Evolutionary conservation across 2,329 filamentous ascomycete species (phyloP), one percentile per base, ranked within the genome.

Genomic region (Colletotrichum camelliae): DNA sequence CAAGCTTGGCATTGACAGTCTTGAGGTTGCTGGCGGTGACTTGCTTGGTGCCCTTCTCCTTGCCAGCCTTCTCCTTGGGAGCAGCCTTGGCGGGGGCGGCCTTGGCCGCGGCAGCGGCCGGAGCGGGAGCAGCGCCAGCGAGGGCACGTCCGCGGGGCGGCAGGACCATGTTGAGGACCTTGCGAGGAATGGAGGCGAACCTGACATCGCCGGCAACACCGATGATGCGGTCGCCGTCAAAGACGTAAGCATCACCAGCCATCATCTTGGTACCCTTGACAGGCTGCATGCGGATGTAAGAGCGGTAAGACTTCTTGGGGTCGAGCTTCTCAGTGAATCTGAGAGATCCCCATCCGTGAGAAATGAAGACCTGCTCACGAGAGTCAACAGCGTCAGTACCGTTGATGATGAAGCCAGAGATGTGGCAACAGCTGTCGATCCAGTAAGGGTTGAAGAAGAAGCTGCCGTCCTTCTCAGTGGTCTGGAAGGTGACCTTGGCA

Each of bases 131-230:
- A 29, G 83, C 77, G 57, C 85, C 80, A 37, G 83, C 81, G 57
- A 85, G 83, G 27, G 84, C 82, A 77, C 88, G 87, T 62, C 90
- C 90, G 33, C 88, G 86, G 2, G 92, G 92, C 70, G 93, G 92
- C 77, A 94, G 85, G 82, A 94, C 89, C 79, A 92, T 89, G 85
- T 93, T 93, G 76, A 94, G 87, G 29, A 93, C 87, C 79, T 90
- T 90, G 79, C 93, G 92, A 43, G 93, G 92, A 70, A 94, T 93
- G 78, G 90, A 88, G 81, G 91, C 90, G 86, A 94, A 94, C 83
- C 92, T 92, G 79, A 94, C 88, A 66, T 92, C 91, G 67, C 88
- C 85, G 39, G 83, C 81, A 10, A 89, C 80, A 57, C 87, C 89
- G 3, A 90, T 87, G 48, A 90, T 84, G 68, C 81, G 84, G 39